Base-by-base conservation (phyloP, 805 yeast species). In the Kodamaea jinghongensis region DNA sequence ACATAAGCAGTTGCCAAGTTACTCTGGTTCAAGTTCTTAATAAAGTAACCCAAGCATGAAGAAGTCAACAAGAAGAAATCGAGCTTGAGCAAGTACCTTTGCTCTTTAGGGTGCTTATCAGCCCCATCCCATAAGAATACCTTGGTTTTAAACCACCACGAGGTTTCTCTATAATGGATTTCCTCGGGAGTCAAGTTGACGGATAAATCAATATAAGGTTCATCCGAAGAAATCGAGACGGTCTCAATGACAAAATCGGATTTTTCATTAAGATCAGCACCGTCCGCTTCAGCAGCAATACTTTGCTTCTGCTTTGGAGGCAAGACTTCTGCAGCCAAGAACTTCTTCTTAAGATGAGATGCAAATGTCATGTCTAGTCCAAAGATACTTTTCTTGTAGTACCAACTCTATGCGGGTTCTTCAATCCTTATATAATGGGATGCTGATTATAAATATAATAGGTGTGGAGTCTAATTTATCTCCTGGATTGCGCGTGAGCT, bases 21-120 rank as follows among this genome's bases (percentile, higher is more conserved):
- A 26, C 51, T 52, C 45, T 61, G 71, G 45, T 71, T 65, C 46
- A 73, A 55, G 23, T 63, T 67, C 52, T 72, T 73, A 47, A 70
- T 64, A 48, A 71, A 73, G 48, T 71, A 72, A 1, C 78, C 79
- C 42, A 79, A 58, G 55, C 79, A 73, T 0, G 83, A 68, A 47
- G 51, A 49, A 55, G 34, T 51, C 54, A 52, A 51, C 54, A 54
- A 52, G 59, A 50, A 58, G 46, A 34, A 45, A 42, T 67, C 71
- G 37, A 67, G 48, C 43, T 66, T 67, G 35, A 54, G 15, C 45
- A 67, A 48, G 40, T 61, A 65, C 33, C 41, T 49, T 45, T 57
- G 60, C 42, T 67, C 71, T 27, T 50, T 51, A 5, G 68, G 67
- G 42, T 65, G 68, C 44, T 61, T 63, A 17, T 58, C 71, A 1